Evolutionary conservation across 2,329 filamentous ascomycete genomes (phyloP).

Genomic region (Aspergillus tubingensis): DNA sequence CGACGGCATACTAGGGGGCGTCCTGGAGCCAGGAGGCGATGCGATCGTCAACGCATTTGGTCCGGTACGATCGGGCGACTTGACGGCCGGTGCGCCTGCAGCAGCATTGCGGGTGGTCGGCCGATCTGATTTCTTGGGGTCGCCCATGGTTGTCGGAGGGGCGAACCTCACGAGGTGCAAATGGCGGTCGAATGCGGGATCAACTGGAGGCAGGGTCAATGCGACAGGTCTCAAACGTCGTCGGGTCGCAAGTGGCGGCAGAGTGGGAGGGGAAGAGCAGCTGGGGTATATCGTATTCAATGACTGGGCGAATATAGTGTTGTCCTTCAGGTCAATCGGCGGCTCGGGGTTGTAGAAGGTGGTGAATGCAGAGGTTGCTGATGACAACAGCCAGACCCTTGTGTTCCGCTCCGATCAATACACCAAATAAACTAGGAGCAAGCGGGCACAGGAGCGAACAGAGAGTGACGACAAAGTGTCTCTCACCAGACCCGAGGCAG

Average conservation of each 20-base stretch:
- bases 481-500: slow-evolving; percentile 26
- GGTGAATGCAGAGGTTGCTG: slow-evolving; percentile 28
- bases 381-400: slow-evolving; percentile 21
- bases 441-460: slow-evolving; percentile 16
- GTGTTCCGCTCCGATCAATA: slow-evolving; percentile 24
- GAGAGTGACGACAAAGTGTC: slow-evolving; percentile 7
- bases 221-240: slow-evolving; percentile 23
- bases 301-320: slow-evolving; percentile 1
- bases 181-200: slow-evolving; percentile 21
- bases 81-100: slow-evolving; percentile 21
- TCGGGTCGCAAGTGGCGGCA: slow-evolving; percentile 18
- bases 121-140: slow-evolving; percentile 21
- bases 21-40: slow-evolving; percentile 61
- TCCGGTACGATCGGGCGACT: slow-evolving; percentile 23
- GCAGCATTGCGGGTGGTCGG: slow-evolving; percentile 23
- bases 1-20: slow-evolving; percentile 56
- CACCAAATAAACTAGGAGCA: slow-evolving; percentile 18
- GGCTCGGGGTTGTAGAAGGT: slow-evolving; percentile 17
- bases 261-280: slow-evolving; percentile 5
- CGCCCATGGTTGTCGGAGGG: slow-evolving; percentile 23
- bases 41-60: slow-evolving; percentile 35
- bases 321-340: slow-evolving; percentile 21
- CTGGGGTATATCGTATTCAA: slow-evolving; percentile 1
- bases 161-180: slow-evolving; percentile 12
- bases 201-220: slow-evolving; percentile 16